Evolutionary conservation across 75 land plant genomes (phyloP), one percentile per base, ranked within the genome.

Genomic region (Adiantum capillusveneris): DNA sequence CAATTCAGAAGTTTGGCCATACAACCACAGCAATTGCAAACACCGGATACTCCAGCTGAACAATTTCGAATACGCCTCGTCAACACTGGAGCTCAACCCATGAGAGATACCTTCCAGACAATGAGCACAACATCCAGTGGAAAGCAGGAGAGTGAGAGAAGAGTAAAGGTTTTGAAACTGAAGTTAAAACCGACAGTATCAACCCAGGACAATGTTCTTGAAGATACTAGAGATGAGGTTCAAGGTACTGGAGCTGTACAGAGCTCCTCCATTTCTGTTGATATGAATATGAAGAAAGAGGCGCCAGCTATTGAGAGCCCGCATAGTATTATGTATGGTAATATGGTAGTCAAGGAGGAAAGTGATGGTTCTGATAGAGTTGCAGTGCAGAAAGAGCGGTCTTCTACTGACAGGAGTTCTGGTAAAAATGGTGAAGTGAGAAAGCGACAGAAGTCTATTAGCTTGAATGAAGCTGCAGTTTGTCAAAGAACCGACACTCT

Each of bases 201-300:
- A 2, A 34, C 37, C 3, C 49, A 46, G 49, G 49, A 46, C 5
- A 46, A 17, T 46, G 17, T 17, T 46, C 21, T 6, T 46, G 49
- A 46, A 20, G 21, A 17, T 5, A 2, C 13, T 6, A 53, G 55
- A 25, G 2, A 25, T 3, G 24, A 25, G 1, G 55, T 25, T 53
- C 13, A 19, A 25, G 11, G 51, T 12, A 6, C 25, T 53, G 25
- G 25, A 24, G 14, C 55, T 5, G 25, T 12, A 7, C 29, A 53
- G 25, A 68, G 81, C 62, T 77, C 83, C 59, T 79, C 86, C 0
- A 57, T 73, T 21, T 86, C 86, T 22, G 86, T 86, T 7, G 80
- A 80, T 12, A 11, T 58, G 43, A 3, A 37, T 39, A 9, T 34
- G 9, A 22, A 16, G 5, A 58, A 58, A 25, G 39, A 34, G 21